These are phyloP conservation scores for Fusarium guadeloupense DNA, from an alignment of 2,329 filamentous ascomycete species.

Conservation along the genomic window DNA sequence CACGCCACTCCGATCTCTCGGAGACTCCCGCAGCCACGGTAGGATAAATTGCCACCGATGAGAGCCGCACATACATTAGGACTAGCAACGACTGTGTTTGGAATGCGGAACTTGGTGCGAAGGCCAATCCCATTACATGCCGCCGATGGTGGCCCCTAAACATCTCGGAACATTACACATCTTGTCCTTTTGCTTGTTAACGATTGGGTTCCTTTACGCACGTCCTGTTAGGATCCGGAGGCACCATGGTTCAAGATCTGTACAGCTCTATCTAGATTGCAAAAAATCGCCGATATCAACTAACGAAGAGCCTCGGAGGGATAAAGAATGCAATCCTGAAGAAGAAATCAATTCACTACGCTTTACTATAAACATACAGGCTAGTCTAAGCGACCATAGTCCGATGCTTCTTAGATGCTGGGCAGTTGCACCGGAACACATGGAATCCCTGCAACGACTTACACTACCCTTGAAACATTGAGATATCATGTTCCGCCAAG, in stretches of 20 bases:
- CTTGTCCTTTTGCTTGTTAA: background rate
- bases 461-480: background rate
- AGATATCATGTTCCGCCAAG: background rate
- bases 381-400: background rate
- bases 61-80: background rate
- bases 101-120: conserved; percentile 3
- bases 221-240: background rate
- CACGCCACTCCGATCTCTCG: background rate
- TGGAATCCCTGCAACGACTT: background rate
- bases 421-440: background rate
- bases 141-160: background rate
- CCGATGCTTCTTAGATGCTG: background rate
- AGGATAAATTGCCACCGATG: background rate
- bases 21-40: conserved; percentile 9
- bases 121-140: conserved; percentile 15
- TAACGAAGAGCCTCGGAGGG: too few species aligned
- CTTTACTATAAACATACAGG: background rate
- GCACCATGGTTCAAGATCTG: background rate
- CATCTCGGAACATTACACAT: background rate
- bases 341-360: background rate
- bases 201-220: background rate
- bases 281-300: too few species aligned
- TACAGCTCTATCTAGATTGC: background rate
- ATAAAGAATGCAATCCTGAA: too few species aligned
- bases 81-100: background rate